These are phyloP conservation scores for Jackrogersella minutella DNA, from an alignment of 495 filamentous ascomycete genomes.

Conservation along the genomic window DNA sequence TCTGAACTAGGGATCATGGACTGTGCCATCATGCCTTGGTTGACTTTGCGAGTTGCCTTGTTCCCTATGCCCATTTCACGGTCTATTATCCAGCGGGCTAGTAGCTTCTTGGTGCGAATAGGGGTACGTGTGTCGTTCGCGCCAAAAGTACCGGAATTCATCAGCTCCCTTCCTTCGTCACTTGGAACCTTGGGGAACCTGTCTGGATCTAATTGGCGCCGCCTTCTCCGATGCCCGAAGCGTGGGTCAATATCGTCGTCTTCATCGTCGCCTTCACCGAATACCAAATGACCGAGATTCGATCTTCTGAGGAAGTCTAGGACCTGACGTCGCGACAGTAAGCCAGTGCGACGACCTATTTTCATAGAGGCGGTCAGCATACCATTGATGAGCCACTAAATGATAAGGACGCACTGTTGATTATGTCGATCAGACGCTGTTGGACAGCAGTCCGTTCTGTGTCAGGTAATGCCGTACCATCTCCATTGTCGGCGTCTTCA, in stretches of 20 bases:
- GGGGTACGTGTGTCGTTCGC: slow-evolving; percentile 63
- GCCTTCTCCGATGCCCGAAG: slow-evolving; percentile 39
- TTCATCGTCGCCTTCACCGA: slow-evolving; percentile 52
- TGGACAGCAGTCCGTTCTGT: slow-evolving; percentile 36
- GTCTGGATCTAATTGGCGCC: slow-evolving; percentile 50
- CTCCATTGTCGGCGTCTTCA: slow-evolving; percentile 23
- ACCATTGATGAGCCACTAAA: not conserved
- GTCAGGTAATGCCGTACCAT: slow-evolving; percentile 21
- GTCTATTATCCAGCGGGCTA: slow-evolving; percentile 75
- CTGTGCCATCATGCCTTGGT: slow-evolving; percentile 71
- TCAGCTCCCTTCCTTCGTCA: slow-evolving; percentile 75
- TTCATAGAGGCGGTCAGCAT: slow-evolving; percentile 21
- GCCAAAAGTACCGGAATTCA: slow-evolving; percentile 82
- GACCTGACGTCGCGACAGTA: slow-evolving; percentile 56
- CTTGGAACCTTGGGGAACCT: slow-evolving; percentile 79
- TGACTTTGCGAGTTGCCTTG: slow-evolving; percentile 59
- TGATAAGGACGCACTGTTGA: slow-evolving; percentile 37
- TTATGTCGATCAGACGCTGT: slow-evolving; percentile 43
- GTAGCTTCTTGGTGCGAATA: slow-evolving; percentile 63
- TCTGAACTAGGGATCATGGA: slow-evolving; percentile 73
- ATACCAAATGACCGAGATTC: slow-evolving; percentile 48
- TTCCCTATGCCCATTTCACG: slow-evolving; percentile 77
- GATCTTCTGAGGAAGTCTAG: slow-evolving; percentile 57
- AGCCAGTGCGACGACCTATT: slow-evolving; percentile 41
- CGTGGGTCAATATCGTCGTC: slow-evolving; percentile 47